phyloP scores from a whole-genome alignment of 2,329 filamentous ascomycete genomes.

The Aspergillus ibericus region DNA sequence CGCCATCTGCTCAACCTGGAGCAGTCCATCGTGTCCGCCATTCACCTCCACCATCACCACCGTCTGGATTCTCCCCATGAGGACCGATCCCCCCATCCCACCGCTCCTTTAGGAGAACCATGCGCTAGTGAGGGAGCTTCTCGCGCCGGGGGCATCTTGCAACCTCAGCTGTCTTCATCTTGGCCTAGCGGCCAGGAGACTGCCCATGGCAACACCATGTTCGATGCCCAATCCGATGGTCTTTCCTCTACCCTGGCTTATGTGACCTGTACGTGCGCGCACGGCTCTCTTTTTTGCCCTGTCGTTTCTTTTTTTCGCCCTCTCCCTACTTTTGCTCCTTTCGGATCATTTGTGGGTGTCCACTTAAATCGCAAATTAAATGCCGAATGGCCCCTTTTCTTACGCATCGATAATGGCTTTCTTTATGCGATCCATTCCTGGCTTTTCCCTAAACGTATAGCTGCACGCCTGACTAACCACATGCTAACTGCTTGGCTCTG shows the following conservation, averaged over 20 bases:
- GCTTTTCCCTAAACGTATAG: background rate
- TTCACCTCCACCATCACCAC: constrained; percentile 1
- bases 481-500: constrained; percentile 7
- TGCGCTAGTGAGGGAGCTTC: constrained; percentile 40
- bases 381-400: constrained; percentile 1
- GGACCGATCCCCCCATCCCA: constrained; percentile 19
- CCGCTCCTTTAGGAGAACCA: constrained; percentile 31
- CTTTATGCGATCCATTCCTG: background rate
- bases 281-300: constrained; percentile 13
- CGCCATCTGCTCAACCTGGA: constrained; percentile 18
- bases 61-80: constrained; percentile 18
- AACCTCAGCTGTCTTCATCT: constrained; percentile 33
- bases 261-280: constrained; percentile 36
- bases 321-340: constrained; percentile 2
- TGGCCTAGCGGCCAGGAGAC: constrained; percentile 33
- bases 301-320: constrained; percentile 9
- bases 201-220: constrained; percentile 44
- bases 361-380: background rate
- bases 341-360: background rate
- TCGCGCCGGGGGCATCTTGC: constrained; percentile 38
- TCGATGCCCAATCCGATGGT: constrained; percentile 41
- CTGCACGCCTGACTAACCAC: constrained; percentile 3
- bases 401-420: background rate
- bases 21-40: constrained; percentile 17
- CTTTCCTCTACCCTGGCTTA: constrained; percentile 35